Percentiles rank a stretch among this genome's conserved stretches.
Evolutionary conservation across 345 rosid species (phyloP).

Genomic region (Lumnitzera littorea): DNA sequence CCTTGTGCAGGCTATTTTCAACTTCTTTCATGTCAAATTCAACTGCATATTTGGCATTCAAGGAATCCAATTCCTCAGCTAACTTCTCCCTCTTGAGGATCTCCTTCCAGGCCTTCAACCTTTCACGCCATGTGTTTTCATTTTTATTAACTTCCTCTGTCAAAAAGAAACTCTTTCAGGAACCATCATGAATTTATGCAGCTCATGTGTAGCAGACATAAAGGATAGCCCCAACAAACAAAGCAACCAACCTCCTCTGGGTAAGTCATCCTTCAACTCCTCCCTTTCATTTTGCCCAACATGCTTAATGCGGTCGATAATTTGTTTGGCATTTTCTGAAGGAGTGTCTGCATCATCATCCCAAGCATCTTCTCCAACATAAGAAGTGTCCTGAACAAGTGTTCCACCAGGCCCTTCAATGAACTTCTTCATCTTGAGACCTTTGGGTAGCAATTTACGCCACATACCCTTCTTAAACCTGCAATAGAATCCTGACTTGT

Average conservation of each 20-base stretch:
- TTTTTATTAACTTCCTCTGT: constrained; percentile 41
- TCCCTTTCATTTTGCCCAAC: constrained; percentile 59
- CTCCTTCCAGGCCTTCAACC: constrained; percentile 68
- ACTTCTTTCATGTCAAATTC: constrained; percentile 97
- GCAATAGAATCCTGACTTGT: constrained; percentile 5
- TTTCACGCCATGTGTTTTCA: constrained; percentile 63
- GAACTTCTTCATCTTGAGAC: constrained; percentile 78
- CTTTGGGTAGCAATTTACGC: constrained; percentile 82
- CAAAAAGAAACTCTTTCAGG: neutral
- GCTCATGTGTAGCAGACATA: neutral
- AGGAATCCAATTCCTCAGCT: constrained; percentile 52
- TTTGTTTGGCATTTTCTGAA: constrained; percentile 38
- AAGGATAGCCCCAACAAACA: constrained; percentile 5
- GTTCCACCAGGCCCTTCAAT: constrained; percentile 76
- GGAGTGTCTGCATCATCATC: constrained; percentile 58
- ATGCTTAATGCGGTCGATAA: constrained; percentile 43
- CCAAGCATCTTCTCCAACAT: constrained; percentile 96
- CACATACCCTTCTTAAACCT: constrained; percentile 86
- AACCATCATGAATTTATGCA: neutral
- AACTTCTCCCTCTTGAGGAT: constrained; percentile 60
- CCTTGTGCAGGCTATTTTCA: constrained; percentile 85
- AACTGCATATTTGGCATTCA: constrained; percentile 68
- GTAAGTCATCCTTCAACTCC: constrained; percentile 55
- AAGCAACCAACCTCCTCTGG: constrained; percentile 50
- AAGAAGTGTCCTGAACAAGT: constrained; percentile 65